phyloP scores from a whole-genome alignment of 768 basidiomycete species.

The Saitozyma sp. region DNA sequence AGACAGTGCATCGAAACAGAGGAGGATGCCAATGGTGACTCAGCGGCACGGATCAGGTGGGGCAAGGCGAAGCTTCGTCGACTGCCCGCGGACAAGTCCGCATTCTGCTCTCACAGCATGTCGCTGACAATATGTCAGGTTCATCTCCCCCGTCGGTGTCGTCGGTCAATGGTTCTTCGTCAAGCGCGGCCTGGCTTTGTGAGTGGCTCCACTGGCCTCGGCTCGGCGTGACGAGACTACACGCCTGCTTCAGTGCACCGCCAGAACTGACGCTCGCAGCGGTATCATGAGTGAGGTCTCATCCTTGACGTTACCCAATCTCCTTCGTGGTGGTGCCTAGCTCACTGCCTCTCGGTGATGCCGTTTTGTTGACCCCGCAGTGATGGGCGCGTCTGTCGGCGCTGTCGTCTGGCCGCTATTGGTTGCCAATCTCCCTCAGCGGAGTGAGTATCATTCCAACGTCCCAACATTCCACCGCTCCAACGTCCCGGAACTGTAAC shows the following conservation, averaged over 20 bases:
- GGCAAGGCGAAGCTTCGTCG: no score
- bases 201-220: slow-evolving; percentile 1
- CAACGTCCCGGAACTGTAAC: no score
- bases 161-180: slow-evolving; percentile 29
- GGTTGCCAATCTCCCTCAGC: slow-evolving; percentile 10
- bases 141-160: slow-evolving; percentile 29
- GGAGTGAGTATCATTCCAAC: slow-evolving; percentile 3
- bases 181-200: slow-evolving; percentile 29
- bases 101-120: no score
- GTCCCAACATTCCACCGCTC: no score
- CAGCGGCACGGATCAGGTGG: no score
- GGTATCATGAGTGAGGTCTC: slow-evolving; percentile 16
- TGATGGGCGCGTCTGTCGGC: slow-evolving; percentile 15
- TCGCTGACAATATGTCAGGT: slow-evolving; percentile 2
- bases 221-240: no score
- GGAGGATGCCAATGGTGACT: no score
- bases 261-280: slow-evolving; percentile 4
- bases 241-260: not conserved
- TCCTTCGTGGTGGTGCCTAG: no score
- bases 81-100: no score
- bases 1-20: no score
- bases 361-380: slow-evolving; percentile 12
- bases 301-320: not conserved
- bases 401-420: slow-evolving; percentile 19
- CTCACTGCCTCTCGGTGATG: no score